Evolutionary conservation across 345 rosid genomes (phyloP).

Genomic region (Schrenkiella parvula): DNA sequence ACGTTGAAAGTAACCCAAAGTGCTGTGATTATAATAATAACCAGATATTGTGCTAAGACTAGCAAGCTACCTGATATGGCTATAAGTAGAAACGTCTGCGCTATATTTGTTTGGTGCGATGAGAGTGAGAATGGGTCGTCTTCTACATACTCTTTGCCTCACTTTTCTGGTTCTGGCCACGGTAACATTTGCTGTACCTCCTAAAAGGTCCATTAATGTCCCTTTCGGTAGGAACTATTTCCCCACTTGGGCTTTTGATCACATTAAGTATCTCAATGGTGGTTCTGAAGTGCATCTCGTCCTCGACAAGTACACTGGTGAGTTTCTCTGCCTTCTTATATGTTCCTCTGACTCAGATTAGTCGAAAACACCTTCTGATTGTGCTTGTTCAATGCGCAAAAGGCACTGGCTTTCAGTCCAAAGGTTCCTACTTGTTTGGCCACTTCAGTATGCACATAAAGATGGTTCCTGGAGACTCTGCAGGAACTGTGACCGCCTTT

Average conservation of each 20-base stretch:
- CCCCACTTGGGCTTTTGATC: conserved; percentile 94
- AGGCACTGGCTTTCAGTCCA: conserved; percentile 93
- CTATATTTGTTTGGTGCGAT: not conserved
- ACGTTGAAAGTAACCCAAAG: conserved; percentile 6
- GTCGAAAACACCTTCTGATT: not conserved
- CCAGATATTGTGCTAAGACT: not conserved
- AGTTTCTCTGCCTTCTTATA: not conserved
- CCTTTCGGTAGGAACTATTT: conserved; percentile 71
- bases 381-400: not conserved
- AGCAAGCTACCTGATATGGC: not conserved
- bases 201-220: conserved; percentile 53
- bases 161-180: conserved; percentile 41
- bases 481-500: conserved; percentile 84
- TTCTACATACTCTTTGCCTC: conserved; percentile 29
- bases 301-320: conserved; percentile 81
- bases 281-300: conserved; percentile 66
- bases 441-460: conserved; percentile 83
- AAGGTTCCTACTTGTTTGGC: conserved; percentile 76
- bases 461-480: conserved; percentile 76
- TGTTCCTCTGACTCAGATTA: not conserved
- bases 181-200: conserved; percentile 51
- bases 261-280: conserved; percentile 74
- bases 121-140: conserved; percentile 34
- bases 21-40: not conserved
- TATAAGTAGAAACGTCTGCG: conserved; percentile 6